Base-by-base conservation (phyloP, 2,329 filamentous ascomycete species). In the Rutstroemia sydowiana region DNA sequence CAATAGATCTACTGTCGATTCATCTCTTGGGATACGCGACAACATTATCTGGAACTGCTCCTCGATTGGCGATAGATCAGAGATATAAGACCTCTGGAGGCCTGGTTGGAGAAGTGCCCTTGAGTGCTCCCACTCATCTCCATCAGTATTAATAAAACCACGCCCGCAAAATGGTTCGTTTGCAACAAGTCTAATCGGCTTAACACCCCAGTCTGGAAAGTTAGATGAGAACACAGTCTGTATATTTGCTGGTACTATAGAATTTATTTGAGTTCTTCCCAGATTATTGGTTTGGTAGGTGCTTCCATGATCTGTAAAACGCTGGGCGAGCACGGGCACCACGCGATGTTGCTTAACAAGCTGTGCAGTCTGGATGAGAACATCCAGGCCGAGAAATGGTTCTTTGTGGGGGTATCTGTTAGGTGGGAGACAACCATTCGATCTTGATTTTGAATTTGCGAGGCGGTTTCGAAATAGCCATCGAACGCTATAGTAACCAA, bases 181-280 rank as follows among this genome's bases (percentile, higher is more conserved):
- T 11, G 28, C 39, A 7, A 21, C 10, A 13, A 28, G 26, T 6
- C 44, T 23, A 2, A 37, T 28, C 3, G 30, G 41, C 10, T 34
- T 58, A 20, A 79, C 61, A 14, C 63, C 67, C 67, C 74, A 84
- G 52, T 78, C 73, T 32, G 75, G 71, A 59, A 79, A 78, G 18
- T 72, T 67, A 0, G 70, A 71, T 3, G 73, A 71, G 9, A 82
- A 69, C 2, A 82, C 66, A 0, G 76, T 68, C 61, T 81, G 78
- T 39, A 83, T 59, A 59, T 82, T 82, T 41, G 75, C 71, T 1
- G 70, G 69, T 18, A 81, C 77, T 46, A 66, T 65, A 1, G 75
- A 78, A 57, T 70, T 64, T 51, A 76, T 59, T 55, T 47, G 71
- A 66, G 2, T 70, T 73, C 36, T 48, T 11, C 13, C 21, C 14